Percentiles rank a stretch among this genome's conserved stretches.
phyloP scores from a whole-genome alignment of 306 rosid species.

The Cicer cuneatum region DNA sequence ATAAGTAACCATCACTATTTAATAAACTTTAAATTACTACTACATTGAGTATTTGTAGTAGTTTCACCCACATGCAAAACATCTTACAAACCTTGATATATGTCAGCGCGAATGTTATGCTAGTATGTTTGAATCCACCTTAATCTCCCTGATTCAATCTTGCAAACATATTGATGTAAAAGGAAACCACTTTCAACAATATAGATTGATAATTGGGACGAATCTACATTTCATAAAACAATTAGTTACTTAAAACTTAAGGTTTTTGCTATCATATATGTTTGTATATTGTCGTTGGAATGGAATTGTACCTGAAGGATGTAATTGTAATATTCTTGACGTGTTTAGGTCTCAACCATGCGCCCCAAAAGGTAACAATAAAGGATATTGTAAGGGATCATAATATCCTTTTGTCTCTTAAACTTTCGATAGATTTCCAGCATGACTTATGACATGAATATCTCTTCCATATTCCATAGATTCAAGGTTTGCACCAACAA shows the following conservation, averaged over 20 bases:
- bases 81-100: background rate
- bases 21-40: background rate
- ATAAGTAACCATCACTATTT: no score
- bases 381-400: background rate
- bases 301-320: background rate
- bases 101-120: background rate
- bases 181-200: background rate
- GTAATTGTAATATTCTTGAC: background rate
- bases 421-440: background rate
- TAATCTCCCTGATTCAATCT: background rate
- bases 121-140: background rate
- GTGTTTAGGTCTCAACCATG: background rate
- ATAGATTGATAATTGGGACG: background rate
- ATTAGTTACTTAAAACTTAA: fast-evolving
- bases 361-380: background rate
- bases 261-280: background rate
- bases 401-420: background rate
- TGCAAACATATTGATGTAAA: background rate
- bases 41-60: background rate
- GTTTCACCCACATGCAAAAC: background rate
- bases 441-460: background rate
- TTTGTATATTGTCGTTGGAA: background rate
- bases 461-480: background rate
- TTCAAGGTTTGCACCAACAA: background rate
- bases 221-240: background rate